phyloP scores from a whole-genome alignment of 2,329 filamentous ascomycete genomes.

The Aspergillus latus region DNA sequence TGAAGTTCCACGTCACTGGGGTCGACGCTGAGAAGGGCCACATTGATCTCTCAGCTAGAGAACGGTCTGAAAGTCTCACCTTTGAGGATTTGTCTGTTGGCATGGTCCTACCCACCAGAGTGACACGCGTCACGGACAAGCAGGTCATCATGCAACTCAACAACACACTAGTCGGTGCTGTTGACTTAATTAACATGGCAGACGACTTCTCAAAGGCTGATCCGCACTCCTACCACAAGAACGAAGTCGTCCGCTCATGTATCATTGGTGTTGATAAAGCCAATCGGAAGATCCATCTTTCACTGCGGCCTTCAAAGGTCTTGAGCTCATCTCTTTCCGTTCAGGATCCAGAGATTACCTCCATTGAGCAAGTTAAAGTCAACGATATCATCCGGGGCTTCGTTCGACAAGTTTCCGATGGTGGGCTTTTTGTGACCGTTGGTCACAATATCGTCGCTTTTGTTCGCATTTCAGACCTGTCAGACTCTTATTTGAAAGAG shows the following conservation, averaged over 20 bases:
- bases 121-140: constrained; percentile 82
- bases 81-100: constrained; percentile 73
- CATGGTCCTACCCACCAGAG: constrained; percentile 76
- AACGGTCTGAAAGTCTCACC: constrained; percentile 61
- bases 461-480: constrained; percentile 83
- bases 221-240: constrained; percentile 72
- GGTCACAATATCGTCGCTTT: constrained; percentile 79
- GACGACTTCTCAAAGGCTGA: constrained; percentile 85
- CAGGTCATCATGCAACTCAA: constrained; percentile 84
- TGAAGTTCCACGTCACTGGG: constrained; percentile 74
- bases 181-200: constrained; percentile 77
- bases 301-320: constrained; percentile 81
- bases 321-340: constrained; percentile 80
- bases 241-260: constrained; percentile 84
- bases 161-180: constrained; percentile 72
- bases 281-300: constrained; percentile 83
- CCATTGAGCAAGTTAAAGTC: constrained; percentile 67
- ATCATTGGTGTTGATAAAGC: constrained; percentile 74
- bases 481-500: constrained; percentile 87
- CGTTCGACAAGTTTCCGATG: constrained; percentile 83
- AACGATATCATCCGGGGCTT: constrained; percentile 88
- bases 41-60: constrained; percentile 78
- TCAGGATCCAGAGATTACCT: constrained; percentile 75
- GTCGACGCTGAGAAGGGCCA: constrained; percentile 72
- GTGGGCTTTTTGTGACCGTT: constrained; percentile 82